Evolutionary conservation across 169 alveolate genomes (phyloP), one percentile per base, ranked within the genome.

Genomic region (Plasmodium chabaudi): DNA sequence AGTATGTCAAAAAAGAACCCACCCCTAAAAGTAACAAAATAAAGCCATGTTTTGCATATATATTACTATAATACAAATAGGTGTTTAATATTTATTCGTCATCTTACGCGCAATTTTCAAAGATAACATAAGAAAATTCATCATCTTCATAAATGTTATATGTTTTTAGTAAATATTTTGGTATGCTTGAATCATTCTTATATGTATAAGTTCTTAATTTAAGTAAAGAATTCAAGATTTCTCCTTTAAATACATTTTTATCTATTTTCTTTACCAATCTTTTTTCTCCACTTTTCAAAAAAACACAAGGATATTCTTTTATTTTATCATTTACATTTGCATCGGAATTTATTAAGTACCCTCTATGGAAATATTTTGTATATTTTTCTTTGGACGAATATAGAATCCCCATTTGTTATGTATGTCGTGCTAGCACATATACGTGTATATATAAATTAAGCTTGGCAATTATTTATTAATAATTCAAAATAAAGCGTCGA

Each of bases 51-150:
- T 17, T 21, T 13, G 42, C 5, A 34, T 7, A 25, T 10, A 19
- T 44, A 64, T 27, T 6, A 9, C n/a, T 25, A 69, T 56, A 12
- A 12, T 13, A 27, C 15, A 25, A 25, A 69, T 49, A 70, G 4
- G 4, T 34, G 42, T 3, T 34, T 34, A 34, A 34, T 34, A 34
- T 49, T 17, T 65, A 68, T 17, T 46, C 65, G n/a, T 9, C 23
- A 49, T 71, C 27, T 39, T 65, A 47, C 88, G 88, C 42, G 91
- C 91, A 86, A 3, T 34, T 13, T 53, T 86, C 91, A 56, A 60
- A 12, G 17, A 86, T 57, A 56, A 86, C 91, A 27, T 69, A 72
- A 46, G 61, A 86, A 68, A 19, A 42, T 15, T 70, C 13, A 9
- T 56, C 47, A 25, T 86, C 91, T 60, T 21, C 19, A 53, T 57